Evolutionary conservation across 2,329 filamentous ascomycete species (phyloP).

Genomic region (Fusarium tupiense): DNA sequence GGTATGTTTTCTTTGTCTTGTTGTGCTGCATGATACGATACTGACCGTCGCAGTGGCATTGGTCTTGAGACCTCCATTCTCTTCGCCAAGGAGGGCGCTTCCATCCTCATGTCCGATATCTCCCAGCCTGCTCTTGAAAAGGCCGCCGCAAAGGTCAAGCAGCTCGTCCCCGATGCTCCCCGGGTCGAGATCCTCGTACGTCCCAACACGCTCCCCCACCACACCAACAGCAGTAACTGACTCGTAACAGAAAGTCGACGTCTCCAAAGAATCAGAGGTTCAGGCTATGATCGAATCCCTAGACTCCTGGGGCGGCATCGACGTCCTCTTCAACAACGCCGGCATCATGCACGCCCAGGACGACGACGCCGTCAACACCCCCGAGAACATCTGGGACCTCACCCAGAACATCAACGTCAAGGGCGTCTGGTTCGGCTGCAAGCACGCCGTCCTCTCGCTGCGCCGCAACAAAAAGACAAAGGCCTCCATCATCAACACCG

Average conservation of each 20-base stretch:
- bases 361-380: constrained; percentile 82
- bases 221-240: neutral
- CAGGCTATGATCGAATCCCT: constrained; percentile 77
- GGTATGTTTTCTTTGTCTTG: constrained; percentile 65
- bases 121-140: constrained; percentile 80
- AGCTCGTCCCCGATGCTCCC: constrained; percentile 72
- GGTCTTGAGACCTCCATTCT: constrained; percentile 92
- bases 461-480: constrained; percentile 81
- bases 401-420: constrained; percentile 97
- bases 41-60: constrained; percentile 72
- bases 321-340: constrained; percentile 97
- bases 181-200: constrained; percentile 69
- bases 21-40: neutral
- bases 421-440: constrained; percentile 96
- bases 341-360: constrained; percentile 94
- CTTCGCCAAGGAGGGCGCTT: constrained; percentile 88
- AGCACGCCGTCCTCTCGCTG: constrained; percentile 86
- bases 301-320: constrained; percentile 86
- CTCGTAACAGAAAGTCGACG: constrained; percentile 66
- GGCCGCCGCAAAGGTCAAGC: constrained; percentile 77
- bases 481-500: constrained; percentile 91
- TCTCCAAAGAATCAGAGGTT: constrained; percentile 85
- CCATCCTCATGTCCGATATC: constrained; percentile 86
- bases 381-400: constrained; percentile 92
- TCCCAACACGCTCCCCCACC: neutral